A percentile compares a stretch with the other conserved stretches of the same genome.
These are phyloP conservation scores for Xanthoparmelia taractica DNA, from an alignment of 495 filamentous ascomycete species.

Conservation along the genomic window DNA sequence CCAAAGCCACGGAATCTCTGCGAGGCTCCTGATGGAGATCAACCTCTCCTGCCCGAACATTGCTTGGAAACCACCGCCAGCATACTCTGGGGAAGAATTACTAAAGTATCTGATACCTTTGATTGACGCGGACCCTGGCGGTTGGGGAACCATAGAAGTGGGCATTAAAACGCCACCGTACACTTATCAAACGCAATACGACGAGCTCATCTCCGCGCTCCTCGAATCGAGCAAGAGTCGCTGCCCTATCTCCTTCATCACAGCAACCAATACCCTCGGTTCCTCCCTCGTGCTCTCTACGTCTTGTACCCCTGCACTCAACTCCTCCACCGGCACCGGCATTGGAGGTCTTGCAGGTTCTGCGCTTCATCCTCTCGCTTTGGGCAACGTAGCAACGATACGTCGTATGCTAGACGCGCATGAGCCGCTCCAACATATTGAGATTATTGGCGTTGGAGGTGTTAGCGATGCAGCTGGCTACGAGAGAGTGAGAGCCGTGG, in stretches of 20 bases:
- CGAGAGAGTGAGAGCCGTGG: conserved; percentile 53
- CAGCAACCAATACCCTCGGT: conserved; percentile 65
- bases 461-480: conserved; percentile 53
- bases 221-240: conserved; percentile 25
- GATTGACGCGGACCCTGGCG: conserved; percentile 13
- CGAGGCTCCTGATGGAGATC: conserved; percentile 48
- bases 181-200: conserved; percentile 55
- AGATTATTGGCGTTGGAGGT: conserved; percentile 60
- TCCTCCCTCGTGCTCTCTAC: conserved; percentile 48
- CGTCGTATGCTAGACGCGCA: conserved; percentile 46
- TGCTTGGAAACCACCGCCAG: conserved; percentile 54
- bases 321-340: conserved; percentile 41
- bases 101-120: conserved; percentile 41
- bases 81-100: conserved; percentile 46
- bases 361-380: conserved; percentile 61
- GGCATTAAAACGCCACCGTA: conserved; percentile 68
- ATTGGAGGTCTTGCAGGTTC: conserved; percentile 61
- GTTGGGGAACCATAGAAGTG: conserved; percentile 32
- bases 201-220: conserved; percentile 43
- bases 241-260: conserved; percentile 54
- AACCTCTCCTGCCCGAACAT: conserved; percentile 74
- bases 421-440: conserved; percentile 37
- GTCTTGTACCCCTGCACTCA: conserved; percentile 27
- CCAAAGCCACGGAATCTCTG: conserved; percentile 1
- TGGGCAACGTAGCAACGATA: conserved; percentile 62